Conservation (phyloP, 768 basidiomycete genomes). For the Amanita muscaria region DNA sequence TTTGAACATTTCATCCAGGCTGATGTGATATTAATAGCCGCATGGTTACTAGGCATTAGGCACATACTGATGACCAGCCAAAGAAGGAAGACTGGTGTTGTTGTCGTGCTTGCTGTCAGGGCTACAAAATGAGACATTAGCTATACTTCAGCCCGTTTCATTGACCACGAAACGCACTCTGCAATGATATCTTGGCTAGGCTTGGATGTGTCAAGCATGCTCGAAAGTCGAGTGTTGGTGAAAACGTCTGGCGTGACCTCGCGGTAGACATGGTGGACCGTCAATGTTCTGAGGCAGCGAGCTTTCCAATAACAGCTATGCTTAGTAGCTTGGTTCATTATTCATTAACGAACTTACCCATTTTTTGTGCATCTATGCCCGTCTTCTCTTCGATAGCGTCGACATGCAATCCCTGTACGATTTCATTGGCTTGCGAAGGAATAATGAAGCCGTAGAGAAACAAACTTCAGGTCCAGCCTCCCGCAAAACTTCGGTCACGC, state of each 20-base stretch:
- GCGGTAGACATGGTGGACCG: slow-evolving; percentile 18
- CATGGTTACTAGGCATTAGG: slow-evolving; percentile 21
- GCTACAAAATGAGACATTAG: slow-evolving; percentile 9
- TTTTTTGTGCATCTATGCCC: slow-evolving; percentile 22
- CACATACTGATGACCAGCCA: slow-evolving; percentile 12
- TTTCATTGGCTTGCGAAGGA: not conserved
- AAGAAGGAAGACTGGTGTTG: slow-evolving; percentile 20
- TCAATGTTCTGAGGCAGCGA: slow-evolving; percentile 18
- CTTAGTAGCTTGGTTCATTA: not conserved
- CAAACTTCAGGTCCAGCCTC: slow-evolving; percentile 24
- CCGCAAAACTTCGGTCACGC: slow-evolving; percentile 23
- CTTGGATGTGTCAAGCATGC: slow-evolving; percentile 10
- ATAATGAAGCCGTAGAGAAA: not conserved
- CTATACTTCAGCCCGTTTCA: no score
- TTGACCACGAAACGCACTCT: not conserved
- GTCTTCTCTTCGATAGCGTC: slow-evolving; percentile 26
- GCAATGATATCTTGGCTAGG: not conserved
- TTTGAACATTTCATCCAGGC: no score
- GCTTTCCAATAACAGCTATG: slow-evolving; percentile 5
- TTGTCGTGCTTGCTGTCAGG: slow-evolving; percentile 20
- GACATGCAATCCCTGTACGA: slow-evolving; percentile 25
- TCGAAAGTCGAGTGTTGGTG: slow-evolving; percentile 17
- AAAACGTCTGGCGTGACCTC: slow-evolving; percentile 20
- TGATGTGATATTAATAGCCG: slow-evolving; percentile 14
- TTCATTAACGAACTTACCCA: slow-evolving; percentile 18